Conservation (phyloP, 805 yeast genomes). For the Ogataea dorogensis region DNA sequence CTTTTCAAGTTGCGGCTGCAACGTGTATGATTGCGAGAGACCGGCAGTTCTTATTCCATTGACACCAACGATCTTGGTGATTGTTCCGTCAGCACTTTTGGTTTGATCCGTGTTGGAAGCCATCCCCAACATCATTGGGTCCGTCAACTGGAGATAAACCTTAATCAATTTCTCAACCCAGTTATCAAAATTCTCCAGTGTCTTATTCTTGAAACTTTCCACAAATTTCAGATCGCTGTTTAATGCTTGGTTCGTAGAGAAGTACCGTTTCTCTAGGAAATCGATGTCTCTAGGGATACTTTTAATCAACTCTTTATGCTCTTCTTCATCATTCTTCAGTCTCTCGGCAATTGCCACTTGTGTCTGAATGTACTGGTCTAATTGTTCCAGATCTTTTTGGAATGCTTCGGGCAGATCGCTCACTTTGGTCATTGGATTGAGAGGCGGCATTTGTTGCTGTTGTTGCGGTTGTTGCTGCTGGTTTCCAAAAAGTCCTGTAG, state of each 20-base stretch:
- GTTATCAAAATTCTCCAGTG: constrained; percentile 36
- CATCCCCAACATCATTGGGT: constrained; percentile 31
- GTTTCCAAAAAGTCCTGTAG: constrained; percentile 26
- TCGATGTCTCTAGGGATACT: constrained; percentile 73
- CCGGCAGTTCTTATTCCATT: constrained; percentile 30
- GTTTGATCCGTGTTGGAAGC: constrained; percentile 22
- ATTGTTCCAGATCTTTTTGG: constrained; percentile 64
- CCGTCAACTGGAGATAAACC: constrained; percentile 36
- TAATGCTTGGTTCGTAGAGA: constrained; percentile 64
- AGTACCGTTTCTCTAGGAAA: constrained; percentile 58
- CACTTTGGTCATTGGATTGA: constrained; percentile 74
- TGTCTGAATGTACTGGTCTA: constrained; percentile 69
- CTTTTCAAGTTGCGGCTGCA: constrained; percentile 35
- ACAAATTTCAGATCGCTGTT: constrained; percentile 47
- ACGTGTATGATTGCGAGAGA: constrained; percentile 23
- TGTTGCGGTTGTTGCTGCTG: constrained; percentile 31
- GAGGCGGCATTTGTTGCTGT: constrained; percentile 40
- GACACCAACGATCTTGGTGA: constrained; percentile 30
- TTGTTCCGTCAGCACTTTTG: constrained; percentile 23
- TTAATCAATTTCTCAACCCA: constrained; percentile 40
- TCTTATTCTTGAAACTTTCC: constrained; percentile 41
- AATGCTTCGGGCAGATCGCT: constrained; percentile 71
- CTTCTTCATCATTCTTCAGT: constrained; percentile 56
- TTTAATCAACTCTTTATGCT: constrained; percentile 61
- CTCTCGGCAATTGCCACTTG: constrained; percentile 74